Percentiles rank a stretch among this genome's conserved stretches.
Evolutionary conservation across 2,329 filamentous ascomycete genomes (phyloP).

Genomic region (Fusarium circinatum): DNA sequence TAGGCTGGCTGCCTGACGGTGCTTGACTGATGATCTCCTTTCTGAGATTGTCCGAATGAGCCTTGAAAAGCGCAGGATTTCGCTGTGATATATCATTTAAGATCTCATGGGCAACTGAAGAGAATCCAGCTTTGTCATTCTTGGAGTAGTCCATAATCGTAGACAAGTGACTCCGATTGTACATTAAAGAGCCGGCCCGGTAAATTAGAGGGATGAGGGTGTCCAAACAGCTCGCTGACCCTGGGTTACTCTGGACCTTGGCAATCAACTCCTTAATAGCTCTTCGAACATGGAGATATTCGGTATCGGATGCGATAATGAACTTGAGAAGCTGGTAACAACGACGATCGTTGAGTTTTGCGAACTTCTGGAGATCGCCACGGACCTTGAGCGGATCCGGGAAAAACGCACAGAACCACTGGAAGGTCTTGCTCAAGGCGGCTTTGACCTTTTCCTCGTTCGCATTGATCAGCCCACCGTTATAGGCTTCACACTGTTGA

Average conservation of each 20-base stretch:
- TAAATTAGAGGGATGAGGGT: slow-evolving; percentile 86
- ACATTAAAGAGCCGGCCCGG: slow-evolving; percentile 83
- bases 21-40: slow-evolving; percentile 84
- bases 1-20: slow-evolving; percentile 73
- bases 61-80: slow-evolving; percentile 91
- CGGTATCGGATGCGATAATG: slow-evolving; percentile 83
- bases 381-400: slow-evolving; percentile 79
- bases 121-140: slow-evolving; percentile 82
- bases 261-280: slow-evolving; percentile 91
- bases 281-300: slow-evolving; percentile 90
- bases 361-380: slow-evolving; percentile 87
- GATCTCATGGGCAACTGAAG: slow-evolving; percentile 84
- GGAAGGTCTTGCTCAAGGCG: slow-evolving; percentile 77
- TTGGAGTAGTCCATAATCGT: slow-evolving; percentile 89
- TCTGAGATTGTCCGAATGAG: slow-evolving; percentile 91
- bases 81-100: slow-evolving; percentile 91
- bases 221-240: slow-evolving; percentile 73
- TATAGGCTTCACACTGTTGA: slow-evolving; percentile 86
- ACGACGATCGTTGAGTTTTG: slow-evolving; percentile 88
- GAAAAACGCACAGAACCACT: slow-evolving; percentile 77
- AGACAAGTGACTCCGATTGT: slow-evolving; percentile 93
- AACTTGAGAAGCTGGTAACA: slow-evolving; percentile 91
- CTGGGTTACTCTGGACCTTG: slow-evolving; percentile 75
- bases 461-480: slow-evolving; percentile 83
- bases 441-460: slow-evolving; percentile 75